Base-by-base conservation (phyloP, 2,329 filamentous ascomycete species). In the Cytospora leucostoma region DNA sequence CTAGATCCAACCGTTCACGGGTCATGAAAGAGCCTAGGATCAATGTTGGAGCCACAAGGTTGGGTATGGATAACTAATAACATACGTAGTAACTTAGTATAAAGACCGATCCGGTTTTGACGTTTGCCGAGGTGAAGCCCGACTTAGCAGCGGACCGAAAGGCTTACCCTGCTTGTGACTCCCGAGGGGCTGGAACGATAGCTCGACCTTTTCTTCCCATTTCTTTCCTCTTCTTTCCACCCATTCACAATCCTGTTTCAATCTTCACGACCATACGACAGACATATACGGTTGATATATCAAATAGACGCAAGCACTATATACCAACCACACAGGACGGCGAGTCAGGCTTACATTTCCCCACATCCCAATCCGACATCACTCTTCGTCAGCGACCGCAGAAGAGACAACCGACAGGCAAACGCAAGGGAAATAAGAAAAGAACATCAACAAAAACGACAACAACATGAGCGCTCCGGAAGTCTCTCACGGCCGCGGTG, bases 401-500 rank as follows among this genome's bases (percentile, higher is more conserved):
- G 19, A 15, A n/a, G 17, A 44, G 40, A 44, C 17, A 44, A 17
- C 17, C 40, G 19, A 44, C 6, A 8, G 27, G 27, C 27, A 27
- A 27, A 27, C 27, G 27, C 27, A 27, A 27, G 27, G 27, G 27
- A 27, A 27, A 2, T 4, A 27, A 27, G 27, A 27, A 27, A 27
- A 27, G 27, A 27, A 27, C 27, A 33, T 11, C 47, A 38, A 33
- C 7, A 59, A 21, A 40, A 7, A 8, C 40, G 17, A 27, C 38
- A 27, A 34, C 55, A 70, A 65, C 27, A 79, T 78, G 74, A 61
- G 72, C 37, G 69, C 69, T 15, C 68, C 76, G 59, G 83, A 86
- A 71, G 80, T 86, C 59, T 86, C 84, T 17, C 84, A 87, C 75
- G 84, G 84, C 68, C 82, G 84, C 67, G 84, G 84, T 65, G 84